Evolutionary conservation across 2,329 filamentous ascomycete species (phyloP).

Genomic region (Bipolaris cookei): DNA sequence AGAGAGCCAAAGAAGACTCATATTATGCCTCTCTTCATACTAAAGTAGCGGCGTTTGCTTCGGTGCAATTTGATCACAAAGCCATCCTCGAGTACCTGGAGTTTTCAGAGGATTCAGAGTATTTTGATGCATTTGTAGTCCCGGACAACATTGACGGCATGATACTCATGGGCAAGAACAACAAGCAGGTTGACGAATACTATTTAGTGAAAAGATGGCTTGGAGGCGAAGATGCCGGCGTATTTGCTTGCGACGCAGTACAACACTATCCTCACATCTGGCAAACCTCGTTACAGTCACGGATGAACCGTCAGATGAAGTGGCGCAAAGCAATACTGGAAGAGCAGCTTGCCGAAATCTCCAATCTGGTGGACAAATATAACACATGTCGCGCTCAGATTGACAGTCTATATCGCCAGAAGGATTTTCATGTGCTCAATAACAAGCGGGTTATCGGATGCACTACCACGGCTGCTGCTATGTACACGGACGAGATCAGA

Average conservation of each 20-base stretch:
- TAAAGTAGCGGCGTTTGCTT: slow-evolving; percentile 21
- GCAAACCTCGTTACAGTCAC: slow-evolving; percentile 52
- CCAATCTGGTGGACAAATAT: slow-evolving; percentile 49
- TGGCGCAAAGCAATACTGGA: slow-evolving; percentile 48
- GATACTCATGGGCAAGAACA: slow-evolving; percentile 53
- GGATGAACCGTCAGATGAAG: slow-evolving; percentile 42
- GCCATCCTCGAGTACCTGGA: slow-evolving; percentile 57
- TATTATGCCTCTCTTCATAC: slow-evolving; percentile 33
- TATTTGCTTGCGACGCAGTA: slow-evolving; percentile 46
- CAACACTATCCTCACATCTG: slow-evolving; percentile 55
- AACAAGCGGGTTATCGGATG: slow-evolving; percentile 69
- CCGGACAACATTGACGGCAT: slow-evolving; percentile 58
- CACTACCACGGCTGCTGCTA: slow-evolving; percentile 74
- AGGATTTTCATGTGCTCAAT: slow-evolving; percentile 50
- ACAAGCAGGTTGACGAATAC: slow-evolving; percentile 52
- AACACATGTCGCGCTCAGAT: slow-evolving; percentile 54
- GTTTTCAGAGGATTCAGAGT: slow-evolving; percentile 61
- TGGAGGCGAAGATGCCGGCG: slow-evolving; percentile 54
- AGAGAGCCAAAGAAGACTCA: slow-evolving; percentile 49
- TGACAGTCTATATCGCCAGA: slow-evolving; percentile 34
- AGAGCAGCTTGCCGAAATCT: slow-evolving; percentile 59
- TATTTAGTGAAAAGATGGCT: slow-evolving; percentile 65
- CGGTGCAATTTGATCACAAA: slow-evolving; percentile 8
- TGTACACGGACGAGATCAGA: slow-evolving; percentile 61
- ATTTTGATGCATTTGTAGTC: slow-evolving; percentile 63